A percentile compares a stretch with the other conserved stretches of the same genome.
These are phyloP conservation scores for Marasmius sp. DNA, from an alignment of 1,284 basidiomycete species.

Conservation along the genomic window DNA sequence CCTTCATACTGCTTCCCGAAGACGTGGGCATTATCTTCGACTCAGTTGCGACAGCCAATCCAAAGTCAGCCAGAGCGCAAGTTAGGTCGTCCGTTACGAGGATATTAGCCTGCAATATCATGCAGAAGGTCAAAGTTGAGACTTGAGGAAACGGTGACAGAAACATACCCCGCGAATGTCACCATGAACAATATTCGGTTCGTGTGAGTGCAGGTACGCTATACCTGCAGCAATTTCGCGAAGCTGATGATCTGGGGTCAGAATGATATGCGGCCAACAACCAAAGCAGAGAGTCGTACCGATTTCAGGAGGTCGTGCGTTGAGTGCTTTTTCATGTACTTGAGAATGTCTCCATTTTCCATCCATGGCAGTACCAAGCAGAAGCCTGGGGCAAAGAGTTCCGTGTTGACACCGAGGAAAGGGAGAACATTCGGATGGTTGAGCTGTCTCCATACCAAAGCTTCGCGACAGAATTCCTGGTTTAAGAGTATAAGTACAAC, in stretches of 20 bases:
- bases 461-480: slow-evolving; percentile 5
- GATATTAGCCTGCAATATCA: slow-evolving; percentile 4
- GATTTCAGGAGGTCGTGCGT: neutral
- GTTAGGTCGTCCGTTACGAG: neutral
- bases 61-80: neutral
- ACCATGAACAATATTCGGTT: slow-evolving; percentile 9
- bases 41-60: neutral
- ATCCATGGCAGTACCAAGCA: slow-evolving; percentile 10
- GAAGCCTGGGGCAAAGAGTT: slow-evolving; percentile 1
- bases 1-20: neutral
- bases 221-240: slow-evolving; percentile 6
- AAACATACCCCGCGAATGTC: slow-evolving; percentile 7
- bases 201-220: slow-evolving; percentile 6
- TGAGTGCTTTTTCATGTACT: slow-evolving; percentile 2
- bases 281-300: neutral
- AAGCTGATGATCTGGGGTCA: neutral
- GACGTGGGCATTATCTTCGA: neutral
- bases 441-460: slow-evolving; percentile 5
- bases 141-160: neutral
- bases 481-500: neutral
- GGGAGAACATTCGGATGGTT: slow-evolving; percentile 8
- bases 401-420: slow-evolving; percentile 7
- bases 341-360: slow-evolving; percentile 3
- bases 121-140: neutral
- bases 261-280: neutral